Percentiles rank a stretch among this genome's conserved stretches.
Conservation (phyloP, 768 basidiomycete genomes). For the Mycena maculata region DNA sequence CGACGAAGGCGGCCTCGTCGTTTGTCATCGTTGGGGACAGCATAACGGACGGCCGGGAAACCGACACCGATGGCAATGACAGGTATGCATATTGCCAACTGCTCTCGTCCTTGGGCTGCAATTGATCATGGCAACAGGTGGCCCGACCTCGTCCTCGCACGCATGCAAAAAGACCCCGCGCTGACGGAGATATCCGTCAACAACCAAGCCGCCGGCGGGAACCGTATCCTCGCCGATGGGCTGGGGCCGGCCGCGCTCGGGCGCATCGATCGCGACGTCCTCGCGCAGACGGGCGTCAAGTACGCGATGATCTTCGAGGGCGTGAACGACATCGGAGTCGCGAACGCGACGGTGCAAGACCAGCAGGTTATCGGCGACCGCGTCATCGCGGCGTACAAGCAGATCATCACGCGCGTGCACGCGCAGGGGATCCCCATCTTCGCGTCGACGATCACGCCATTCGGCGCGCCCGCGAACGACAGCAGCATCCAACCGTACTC, state of each 20-base stretch:
- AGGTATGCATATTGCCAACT: conserved; percentile 43
- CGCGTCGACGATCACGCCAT: conserved; percentile 64
- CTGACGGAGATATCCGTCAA: conserved; percentile 53
- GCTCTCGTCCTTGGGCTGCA: background rate
- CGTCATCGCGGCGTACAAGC: conserved; percentile 58
- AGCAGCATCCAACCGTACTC: conserved; percentile 52
- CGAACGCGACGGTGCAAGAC: conserved; percentile 44
- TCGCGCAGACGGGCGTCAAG: conserved; percentile 57
- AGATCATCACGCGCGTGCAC: conserved; percentile 57
- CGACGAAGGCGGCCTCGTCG: conserved; percentile 39
- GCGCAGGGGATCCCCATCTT: conserved; percentile 57
- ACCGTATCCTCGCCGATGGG: conserved; percentile 62
- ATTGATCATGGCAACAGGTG: conserved; percentile 44
- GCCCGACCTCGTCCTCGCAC: conserved; percentile 60
- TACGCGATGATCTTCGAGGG: conserved; percentile 66
- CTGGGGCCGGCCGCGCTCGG: conserved; percentile 60
- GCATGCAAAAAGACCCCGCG: conserved; percentile 49
- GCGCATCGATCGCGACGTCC: conserved; percentile 63
- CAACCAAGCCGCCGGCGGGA: conserved; percentile 66
- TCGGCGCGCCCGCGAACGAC: conserved; percentile 47
- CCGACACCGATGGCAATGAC: conserved; percentile 57
- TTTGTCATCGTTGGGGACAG: conserved; percentile 63
- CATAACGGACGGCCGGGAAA: conserved; percentile 64
- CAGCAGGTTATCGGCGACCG: conserved; percentile 53
- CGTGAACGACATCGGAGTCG: conserved; percentile 64